Evolutionary conservation across 2,329 filamentous ascomycete species (phyloP).

Genomic region (Chaetomium globosum): DNA sequence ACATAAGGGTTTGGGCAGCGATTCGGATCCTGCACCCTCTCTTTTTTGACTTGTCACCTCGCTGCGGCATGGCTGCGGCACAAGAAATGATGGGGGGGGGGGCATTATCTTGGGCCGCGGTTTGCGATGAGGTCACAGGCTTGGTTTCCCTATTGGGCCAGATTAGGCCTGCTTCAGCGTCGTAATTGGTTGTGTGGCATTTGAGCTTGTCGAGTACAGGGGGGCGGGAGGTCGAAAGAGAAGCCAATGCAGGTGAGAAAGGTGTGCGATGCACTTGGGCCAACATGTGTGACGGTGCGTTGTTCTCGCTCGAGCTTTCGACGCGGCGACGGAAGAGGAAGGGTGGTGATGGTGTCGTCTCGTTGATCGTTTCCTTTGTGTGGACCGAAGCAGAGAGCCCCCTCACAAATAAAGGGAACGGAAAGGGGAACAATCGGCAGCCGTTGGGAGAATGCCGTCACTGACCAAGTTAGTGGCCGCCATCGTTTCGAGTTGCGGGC

Average conservation of each 20-base stretch:
- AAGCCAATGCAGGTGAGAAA: constrained; percentile 1
- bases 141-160: constrained; percentile 31
- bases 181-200: constrained; percentile 34
- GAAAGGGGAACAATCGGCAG: constrained; percentile 2
- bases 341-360: constrained; percentile 7
- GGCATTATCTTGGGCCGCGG: constrained; percentile 4
- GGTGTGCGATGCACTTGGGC: not conserved
- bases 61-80: constrained; percentile 5
- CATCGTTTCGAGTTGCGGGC: not conserved
- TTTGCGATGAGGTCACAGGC: constrained; percentile 3
- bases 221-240: constrained; percentile 21
- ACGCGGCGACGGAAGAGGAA: not conserved
- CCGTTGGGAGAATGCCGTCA: not conserved
- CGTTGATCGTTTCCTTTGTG: constrained; percentile 5
- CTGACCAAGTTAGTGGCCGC: not conserved
- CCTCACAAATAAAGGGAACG: not conserved
- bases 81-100: not conserved
- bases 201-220: constrained; percentile 29
- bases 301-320: not conserved
- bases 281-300: not conserved
- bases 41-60: not conserved
- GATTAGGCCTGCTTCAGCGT: constrained; percentile 15
- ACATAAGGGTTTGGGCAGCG: not conserved
- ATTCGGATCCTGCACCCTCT: not conserved
- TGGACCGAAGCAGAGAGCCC: constrained; percentile 16